Conservation (phyloP, 2,329 filamentous ascomycete species). For the Harringtonia lauricola region DNA sequence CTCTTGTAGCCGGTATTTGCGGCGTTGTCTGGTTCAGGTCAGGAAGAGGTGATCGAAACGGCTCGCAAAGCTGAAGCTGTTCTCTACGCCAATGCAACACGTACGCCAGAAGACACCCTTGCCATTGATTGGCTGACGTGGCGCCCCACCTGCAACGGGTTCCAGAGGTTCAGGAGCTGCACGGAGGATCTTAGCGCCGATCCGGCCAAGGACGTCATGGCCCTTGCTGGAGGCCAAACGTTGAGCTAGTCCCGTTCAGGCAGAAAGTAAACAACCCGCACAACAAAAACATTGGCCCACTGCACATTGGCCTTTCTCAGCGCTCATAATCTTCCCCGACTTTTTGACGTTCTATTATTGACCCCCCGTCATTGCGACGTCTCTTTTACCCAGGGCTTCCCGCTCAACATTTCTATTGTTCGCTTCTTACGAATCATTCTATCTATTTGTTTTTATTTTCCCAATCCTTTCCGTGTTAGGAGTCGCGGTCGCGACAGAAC, state of each 20-base stretch:
- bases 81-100: constrained; percentile 8
- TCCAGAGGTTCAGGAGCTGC: background rate
- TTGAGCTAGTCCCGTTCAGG: background rate
- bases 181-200: constrained; percentile 8
- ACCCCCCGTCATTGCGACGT: background rate
- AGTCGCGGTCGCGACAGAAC: constrained; percentile 1
- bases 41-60: background rate
- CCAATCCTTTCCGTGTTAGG: background rate
- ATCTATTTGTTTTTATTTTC: background rate
- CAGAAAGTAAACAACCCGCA: constrained; percentile 11
- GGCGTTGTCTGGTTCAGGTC: background rate
- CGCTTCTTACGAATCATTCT: background rate
- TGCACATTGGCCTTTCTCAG: constrained; percentile 1
- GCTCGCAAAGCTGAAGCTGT: constrained; percentile 4
- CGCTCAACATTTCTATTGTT: background rate
- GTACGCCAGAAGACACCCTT: constrained; percentile 9
- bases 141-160: background rate
- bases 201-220: background rate
- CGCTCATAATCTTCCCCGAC: background rate
- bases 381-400: background rate
- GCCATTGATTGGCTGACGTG: constrained; percentile 6
- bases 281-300: constrained; percentile 3
- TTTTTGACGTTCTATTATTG: background rate
- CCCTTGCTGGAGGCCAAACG: constrained; percentile 1
- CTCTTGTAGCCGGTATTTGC: too few species aligned